phyloP scores from a whole-genome alignment of 116 monocot genomes.

The Papilionanthe hybrid region DNA sequence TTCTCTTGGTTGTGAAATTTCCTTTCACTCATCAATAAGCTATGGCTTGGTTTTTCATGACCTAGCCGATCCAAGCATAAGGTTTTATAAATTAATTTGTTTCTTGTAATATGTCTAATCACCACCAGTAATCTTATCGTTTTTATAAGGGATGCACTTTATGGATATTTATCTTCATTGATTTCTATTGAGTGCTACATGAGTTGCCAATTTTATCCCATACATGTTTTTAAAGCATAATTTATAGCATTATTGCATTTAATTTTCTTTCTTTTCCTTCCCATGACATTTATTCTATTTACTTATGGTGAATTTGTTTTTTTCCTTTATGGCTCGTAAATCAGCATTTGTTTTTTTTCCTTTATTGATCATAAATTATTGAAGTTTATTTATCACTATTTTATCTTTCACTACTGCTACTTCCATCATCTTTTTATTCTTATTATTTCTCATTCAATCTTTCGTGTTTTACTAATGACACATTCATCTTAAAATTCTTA shows the following conservation, averaged over 20 bases:
- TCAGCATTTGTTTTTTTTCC: neutral
- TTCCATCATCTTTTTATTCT: neutral
- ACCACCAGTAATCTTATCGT: neutral
- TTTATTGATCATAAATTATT: neutral
- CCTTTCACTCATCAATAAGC: neutral
- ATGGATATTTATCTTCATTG: neutral
- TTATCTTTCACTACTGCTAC: neutral
- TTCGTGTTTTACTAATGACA: neutral
- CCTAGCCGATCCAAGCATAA: neutral
- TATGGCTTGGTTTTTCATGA: neutral
- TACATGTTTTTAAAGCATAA: neutral
- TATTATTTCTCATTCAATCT: neutral
- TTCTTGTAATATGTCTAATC: neutral
- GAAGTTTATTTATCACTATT: neutral
- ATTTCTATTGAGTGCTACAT: neutral
- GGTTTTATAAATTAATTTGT: neutral
- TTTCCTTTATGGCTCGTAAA: neutral
- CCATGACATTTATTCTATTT: neutral
- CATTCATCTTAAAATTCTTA: neutral
- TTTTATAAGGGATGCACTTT: neutral
- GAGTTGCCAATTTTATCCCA: neutral
- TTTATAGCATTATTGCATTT: neutral
- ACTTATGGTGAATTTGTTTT: neutral
- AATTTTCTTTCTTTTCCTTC: neutral
- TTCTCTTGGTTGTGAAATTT: too few relatives aligned